A percentile compares a stretch with the other conserved stretches of the same genome.
phyloP scores from a whole-genome alignment of 345 rosid genomes.

The Passiflora organensis region DNA sequence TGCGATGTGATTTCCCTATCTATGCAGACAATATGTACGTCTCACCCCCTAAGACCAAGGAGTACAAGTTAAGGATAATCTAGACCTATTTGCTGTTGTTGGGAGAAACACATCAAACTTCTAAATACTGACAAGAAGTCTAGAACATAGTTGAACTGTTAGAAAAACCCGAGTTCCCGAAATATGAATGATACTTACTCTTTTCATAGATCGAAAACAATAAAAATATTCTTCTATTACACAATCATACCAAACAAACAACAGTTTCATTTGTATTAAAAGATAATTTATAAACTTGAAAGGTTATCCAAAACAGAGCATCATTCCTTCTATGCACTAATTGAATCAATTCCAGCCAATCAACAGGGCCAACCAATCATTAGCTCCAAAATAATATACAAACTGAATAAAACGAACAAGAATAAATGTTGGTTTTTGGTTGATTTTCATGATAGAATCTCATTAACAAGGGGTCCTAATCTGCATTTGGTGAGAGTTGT shows the following conservation, averaged over 20 bases:
- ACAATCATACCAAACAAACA: no score
- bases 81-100: slow-evolving; percentile 26
- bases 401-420: neutral
- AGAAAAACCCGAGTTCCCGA: neutral
- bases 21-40: slow-evolving; percentile 57
- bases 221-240: no score
- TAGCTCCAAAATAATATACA: neutral
- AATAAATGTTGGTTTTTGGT: neutral
- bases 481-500: neutral
- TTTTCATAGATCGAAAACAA: no score
- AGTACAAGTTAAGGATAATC: slow-evolving; percentile 71
- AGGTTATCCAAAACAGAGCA: no score
- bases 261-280: no score
- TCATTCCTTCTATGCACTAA: no score
- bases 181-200: no score
- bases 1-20: slow-evolving; percentile 76
- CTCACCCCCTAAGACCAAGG: slow-evolving; percentile 39
- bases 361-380: no score
- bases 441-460: neutral
- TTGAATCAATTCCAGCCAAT: no score
- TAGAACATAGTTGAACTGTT: slow-evolving; percentile 9
- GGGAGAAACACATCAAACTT: slow-evolving; percentile 43
- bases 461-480: neutral
- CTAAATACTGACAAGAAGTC: no score
- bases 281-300: no score